phyloP scores from a whole-genome alignment of 2,329 filamentous ascomycete species.

The Fusarium ambrosium region DNA sequence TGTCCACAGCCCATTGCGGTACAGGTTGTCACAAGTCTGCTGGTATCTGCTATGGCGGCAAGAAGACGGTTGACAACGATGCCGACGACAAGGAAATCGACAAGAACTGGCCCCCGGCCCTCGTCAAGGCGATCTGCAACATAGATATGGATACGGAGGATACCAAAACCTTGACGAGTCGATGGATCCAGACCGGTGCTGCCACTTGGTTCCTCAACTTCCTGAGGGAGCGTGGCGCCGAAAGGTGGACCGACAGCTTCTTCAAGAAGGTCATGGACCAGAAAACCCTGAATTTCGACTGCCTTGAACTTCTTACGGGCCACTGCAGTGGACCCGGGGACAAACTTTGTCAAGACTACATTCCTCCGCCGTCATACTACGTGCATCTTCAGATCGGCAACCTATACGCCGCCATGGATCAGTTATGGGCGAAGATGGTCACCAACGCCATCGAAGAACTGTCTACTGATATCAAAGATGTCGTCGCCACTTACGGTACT shows the following conservation, averaged over 20 bases:
- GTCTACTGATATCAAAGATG: constrained; percentile 10
- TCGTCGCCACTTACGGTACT: constrained; percentile 14
- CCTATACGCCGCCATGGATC: constrained; percentile 11
- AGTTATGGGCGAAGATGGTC: constrained; percentile 12
- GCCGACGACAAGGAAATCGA: neutral
- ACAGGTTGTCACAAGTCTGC: constrained; percentile 14
- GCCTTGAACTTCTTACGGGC: neutral
- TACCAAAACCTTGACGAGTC: neutral
- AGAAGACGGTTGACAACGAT: constrained; percentile 6
- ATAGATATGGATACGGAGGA: neutral
- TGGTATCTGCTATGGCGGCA: constrained; percentile 8
- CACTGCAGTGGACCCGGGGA: constrained; percentile 5
- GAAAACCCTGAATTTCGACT: neutral
- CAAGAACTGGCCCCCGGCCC: neutral
- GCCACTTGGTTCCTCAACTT: neutral
- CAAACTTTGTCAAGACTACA: constrained; percentile 3
- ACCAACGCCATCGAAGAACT: constrained; percentile 14
- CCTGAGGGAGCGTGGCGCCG: neutral
- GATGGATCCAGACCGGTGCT: constrained; percentile 3
- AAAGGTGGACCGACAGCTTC: neutral
- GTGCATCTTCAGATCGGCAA: constrained; percentile 26
- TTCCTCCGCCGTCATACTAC: constrained; percentile 17
- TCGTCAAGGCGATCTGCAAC: neutral
- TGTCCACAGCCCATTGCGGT: constrained; percentile 11
- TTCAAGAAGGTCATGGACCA: neutral